These are phyloP conservation scores for Erysimum cheiranthoides DNA, from an alignment of 345 rosid species.

Conservation along the genomic window DNA sequence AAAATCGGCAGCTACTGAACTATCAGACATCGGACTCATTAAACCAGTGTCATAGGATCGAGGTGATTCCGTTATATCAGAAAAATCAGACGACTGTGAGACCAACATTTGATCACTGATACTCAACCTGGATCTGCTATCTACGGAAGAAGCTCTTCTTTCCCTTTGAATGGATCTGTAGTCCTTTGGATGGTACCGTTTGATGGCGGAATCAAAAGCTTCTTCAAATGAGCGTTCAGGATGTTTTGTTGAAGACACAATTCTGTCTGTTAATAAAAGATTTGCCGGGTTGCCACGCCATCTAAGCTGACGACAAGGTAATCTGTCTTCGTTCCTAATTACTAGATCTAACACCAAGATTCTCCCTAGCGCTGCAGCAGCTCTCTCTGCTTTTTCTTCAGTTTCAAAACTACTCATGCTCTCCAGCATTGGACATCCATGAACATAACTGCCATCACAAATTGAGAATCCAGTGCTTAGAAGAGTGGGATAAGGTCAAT, in stretches of 20 bases:
- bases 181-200: constrained; percentile 74
- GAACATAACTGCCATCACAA: constrained; percentile 76
- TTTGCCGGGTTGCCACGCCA: constrained; percentile 99
- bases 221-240: constrained; percentile 62
- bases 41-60: constrained; percentile 55
- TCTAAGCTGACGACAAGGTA: constrained; percentile 89
- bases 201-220: constrained; percentile 79
- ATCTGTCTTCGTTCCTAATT: constrained; percentile 94
- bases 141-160: constrained; percentile 85
- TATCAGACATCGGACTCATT: constrained; percentile 61
- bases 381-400: constrained; percentile 70
- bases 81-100: constrained; percentile 69
- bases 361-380: constrained; percentile 89
- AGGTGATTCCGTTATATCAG: constrained; percentile 72
- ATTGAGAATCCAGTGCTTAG: constrained; percentile 29
- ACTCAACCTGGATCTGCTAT: constrained; percentile 58
- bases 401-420: constrained; percentile 78
- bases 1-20: constrained; percentile 54
- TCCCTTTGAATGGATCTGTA: constrained; percentile 83
- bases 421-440: constrained; percentile 92
- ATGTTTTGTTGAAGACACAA: constrained; percentile 48
- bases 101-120: constrained; percentile 54
- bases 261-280: constrained; percentile 78
- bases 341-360: constrained; percentile 91
- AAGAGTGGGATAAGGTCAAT: constrained; percentile 19